Evolutionary conservation across 257 asterid genomes (phyloP).

Genomic region (Salvia miltiorrhiza): DNA sequence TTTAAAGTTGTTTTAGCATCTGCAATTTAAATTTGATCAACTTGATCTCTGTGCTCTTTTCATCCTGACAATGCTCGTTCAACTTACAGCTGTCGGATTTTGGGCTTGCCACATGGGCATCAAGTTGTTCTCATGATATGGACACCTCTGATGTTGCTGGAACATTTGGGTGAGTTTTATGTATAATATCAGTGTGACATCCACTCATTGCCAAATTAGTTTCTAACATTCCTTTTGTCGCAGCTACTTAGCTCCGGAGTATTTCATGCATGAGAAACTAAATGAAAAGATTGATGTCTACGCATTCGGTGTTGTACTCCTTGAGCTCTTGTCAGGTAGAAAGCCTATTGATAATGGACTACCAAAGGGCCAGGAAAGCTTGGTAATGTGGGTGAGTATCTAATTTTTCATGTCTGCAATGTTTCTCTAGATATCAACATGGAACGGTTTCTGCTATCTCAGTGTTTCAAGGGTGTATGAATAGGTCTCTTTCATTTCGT

Average conservation of each 20-base stretch:
- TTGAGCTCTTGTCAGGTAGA: slow-evolving; percentile 84
- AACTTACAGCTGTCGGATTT: slow-evolving; percentile 68
- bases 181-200: slow-evolving; percentile 7
- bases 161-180: slow-evolving; percentile 86
- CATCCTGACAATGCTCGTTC: slow-evolving; percentile 6
- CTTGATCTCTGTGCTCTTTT: neutral
- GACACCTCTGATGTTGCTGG: slow-evolving; percentile 68
- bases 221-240: slow-evolving; percentile 11
- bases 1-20: neutral
- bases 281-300: slow-evolving; percentile 72
- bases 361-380: slow-evolving; percentile 65
- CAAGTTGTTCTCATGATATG: slow-evolving; percentile 52
- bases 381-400: slow-evolving; percentile 76
- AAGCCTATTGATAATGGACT: slow-evolving; percentile 63
- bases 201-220: neutral
- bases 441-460: neutral
- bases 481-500: neutral
- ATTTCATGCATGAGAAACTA: slow-evolving; percentile 69
- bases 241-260: slow-evolving; percentile 94
- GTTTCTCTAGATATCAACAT: neutral
- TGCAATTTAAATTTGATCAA: neutral
- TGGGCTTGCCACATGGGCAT: slow-evolving; percentile 73
- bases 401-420: neutral
- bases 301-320: slow-evolving; percentile 82
- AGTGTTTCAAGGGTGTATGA: neutral